Base-by-base conservation (phyloP, 2,329 filamentous ascomycete genomes). In the Geoglossum cookeanum region DNA sequence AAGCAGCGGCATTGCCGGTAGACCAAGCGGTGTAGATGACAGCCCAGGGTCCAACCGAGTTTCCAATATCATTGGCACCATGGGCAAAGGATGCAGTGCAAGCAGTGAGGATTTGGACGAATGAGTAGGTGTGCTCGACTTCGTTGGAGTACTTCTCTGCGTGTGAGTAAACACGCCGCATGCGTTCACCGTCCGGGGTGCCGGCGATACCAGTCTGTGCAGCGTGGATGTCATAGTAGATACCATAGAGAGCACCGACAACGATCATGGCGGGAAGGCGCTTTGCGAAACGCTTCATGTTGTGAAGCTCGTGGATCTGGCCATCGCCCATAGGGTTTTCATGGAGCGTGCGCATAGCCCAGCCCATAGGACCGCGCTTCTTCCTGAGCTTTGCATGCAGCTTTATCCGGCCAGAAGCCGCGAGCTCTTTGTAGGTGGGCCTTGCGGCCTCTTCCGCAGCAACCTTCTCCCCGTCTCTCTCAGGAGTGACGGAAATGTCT, bases 161-260 rank as follows among this genome's bases (percentile, higher is more conserved):
- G 57, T 76, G 67, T 35, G 72, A 72, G 67, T 87, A 87, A 58
- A 85, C 81, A 48, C 77, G 74, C 64, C 77, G 72, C 83, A 87
- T 87, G 60, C 85, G 83, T 39, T 71, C 71, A 59, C 84, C 85
- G 60, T 89, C 85, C 5, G 84, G 84, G 1, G 85, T 87, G 27
- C 84, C 84, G 11, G 74, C 66, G 49, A 87, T 76, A 65, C 85
- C 85, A 56, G 75, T 74, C 73, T 89, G 85, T 3, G 84, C 83
- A 54, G 78, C 76, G 75, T 90, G 85, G 65, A 90, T 91, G 63
- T 91, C 86, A 71, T 90, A 91, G 75, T 90, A n/a, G 32, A 55
- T 67, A 68, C 87, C 87, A 67, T 91, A 91, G 55, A 89, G 77
- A 15, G 74, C 65, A 57, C 75, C 84, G 61, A 74, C 74, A 48